phyloP scores from a whole-genome alignment of 148 eudicot species.

The Suaeda aralocaspica region DNA sequence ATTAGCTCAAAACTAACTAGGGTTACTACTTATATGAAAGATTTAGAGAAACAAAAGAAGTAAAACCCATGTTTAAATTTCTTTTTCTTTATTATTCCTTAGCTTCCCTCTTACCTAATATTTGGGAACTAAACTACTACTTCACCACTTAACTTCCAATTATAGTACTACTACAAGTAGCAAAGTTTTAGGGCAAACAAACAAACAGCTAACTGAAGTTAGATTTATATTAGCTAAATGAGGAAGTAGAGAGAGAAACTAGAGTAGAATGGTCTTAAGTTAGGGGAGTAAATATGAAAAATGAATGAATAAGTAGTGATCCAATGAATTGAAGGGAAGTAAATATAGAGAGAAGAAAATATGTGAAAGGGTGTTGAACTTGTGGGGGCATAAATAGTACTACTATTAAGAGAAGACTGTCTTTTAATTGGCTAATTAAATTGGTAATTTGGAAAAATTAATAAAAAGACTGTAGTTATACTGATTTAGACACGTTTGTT shows the following conservation, averaged over 20 bases:
- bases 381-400: constrained; percentile 36
- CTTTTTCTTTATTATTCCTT: too few species aligned
- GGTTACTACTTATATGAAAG: too few species aligned
- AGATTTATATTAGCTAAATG: too few species aligned
- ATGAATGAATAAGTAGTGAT: constrained; percentile 1
- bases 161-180: neutral
- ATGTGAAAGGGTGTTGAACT: neutral
- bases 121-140: neutral
- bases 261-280: neutral
- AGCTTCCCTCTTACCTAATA: neutral
- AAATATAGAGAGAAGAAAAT: neutral
- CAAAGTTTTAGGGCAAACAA: neutral
- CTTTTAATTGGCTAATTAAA: too few species aligned
- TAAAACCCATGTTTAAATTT: neutral
- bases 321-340: constrained; percentile 10
- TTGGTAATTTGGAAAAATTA: neutral
- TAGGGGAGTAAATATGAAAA: neutral
- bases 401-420: too few species aligned
- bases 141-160: neutral
- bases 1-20: neutral
- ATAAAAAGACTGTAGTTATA: constrained; percentile 3
- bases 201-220: too few species aligned
- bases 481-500: constrained; percentile 31
- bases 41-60: neutral
- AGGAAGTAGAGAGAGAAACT: neutral